Base-by-base conservation (phyloP, 179 eudicot genomes). In the Corrigiola litoralis region DNA sequence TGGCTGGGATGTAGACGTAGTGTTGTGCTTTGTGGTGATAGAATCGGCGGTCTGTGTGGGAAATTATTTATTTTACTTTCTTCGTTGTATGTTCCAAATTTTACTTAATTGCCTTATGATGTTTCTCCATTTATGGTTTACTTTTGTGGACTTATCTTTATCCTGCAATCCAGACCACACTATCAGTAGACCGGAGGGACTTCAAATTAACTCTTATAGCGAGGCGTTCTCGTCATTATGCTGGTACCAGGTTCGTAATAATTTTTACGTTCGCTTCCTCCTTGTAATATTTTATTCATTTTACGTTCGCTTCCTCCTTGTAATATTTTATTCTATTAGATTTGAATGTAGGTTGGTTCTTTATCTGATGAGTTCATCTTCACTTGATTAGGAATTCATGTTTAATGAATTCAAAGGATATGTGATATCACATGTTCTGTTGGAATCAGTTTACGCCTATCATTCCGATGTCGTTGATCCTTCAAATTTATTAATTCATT, bases 211-310 rank as follows among this genome's bases (percentile, higher is more conserved):
- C 89, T 69, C 82, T 91, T 45, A 85, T 91, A 62, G 94, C 96
- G 44, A 89, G 97, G 73, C 89, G 97, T 52, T 91, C 97, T 45
- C 90, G 97, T 47, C 95, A 89, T 82, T 89, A 91, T 87, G 97
- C 97, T 51, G 97, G 97, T 34, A 91, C 97, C 77, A 91, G 97
- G 97, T 91, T 40, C 59, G 78, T 50, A 58, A 27, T 40, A 4
- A 28, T 42, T 6, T 33, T 20, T 63, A 23, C 48, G 51, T 65
- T 54, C n/a, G 23, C 25, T 75, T 68, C 34, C 33, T 60, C 53
- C 23, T 25, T 21, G 14, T 65, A 4, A 36, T 17, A 57, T 47
- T 24, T 36, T n/a, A 21, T 31, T 66, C 23, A 42, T 58, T 31
- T 33, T 20, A n/a, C n/a, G n/a, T 36, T 27, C 47, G n/a, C n/a